phyloP scores from a whole-genome alignment of 1,284 basidiomycete genomes.

The Microbotryum saponariae region DNA sequence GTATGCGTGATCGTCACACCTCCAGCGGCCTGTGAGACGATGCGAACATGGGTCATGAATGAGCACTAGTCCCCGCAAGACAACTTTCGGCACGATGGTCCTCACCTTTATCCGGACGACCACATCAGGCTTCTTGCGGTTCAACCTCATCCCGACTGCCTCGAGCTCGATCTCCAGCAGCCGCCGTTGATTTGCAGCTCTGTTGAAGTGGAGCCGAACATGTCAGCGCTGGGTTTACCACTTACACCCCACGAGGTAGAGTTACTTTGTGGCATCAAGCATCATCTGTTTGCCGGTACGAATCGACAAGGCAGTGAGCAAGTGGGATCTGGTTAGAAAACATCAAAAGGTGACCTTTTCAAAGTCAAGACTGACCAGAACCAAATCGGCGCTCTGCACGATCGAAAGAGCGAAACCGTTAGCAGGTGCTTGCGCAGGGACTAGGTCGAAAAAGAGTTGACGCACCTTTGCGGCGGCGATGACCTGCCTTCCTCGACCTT shows the following conservation, averaged over 20 bases:
- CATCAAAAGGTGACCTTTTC: too few species aligned
- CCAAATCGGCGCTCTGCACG: conserved; percentile 87
- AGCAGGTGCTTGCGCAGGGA: not conserved
- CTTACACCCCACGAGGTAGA: not conserved
- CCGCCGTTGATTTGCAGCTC: conserved; percentile 75
- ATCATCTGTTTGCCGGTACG: conserved; percentile 51
- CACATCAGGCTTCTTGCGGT: conserved; percentile 79
- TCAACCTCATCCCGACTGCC: conserved; percentile 90
- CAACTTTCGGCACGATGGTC: too few species aligned
- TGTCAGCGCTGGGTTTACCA: not conserved
- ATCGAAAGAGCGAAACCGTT: conserved; percentile 43
- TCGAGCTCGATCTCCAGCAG: conserved; percentile 88
- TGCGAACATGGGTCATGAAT: conserved; percentile 13
- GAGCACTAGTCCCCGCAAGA: not conserved
- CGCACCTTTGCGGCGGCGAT: conserved; percentile 60
- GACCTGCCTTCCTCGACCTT: conserved; percentile 91
- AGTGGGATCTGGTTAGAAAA: too few species aligned
- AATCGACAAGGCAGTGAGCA: not conserved
- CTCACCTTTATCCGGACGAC: conserved; percentile 23
- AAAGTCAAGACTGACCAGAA: conserved; percentile 41
- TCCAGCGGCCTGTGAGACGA: conserved; percentile 46
- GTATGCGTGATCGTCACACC: conserved; percentile 40
- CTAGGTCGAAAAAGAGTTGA: conserved; percentile 6
- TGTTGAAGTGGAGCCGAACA: not conserved
- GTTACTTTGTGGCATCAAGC: conserved; percentile 85